Evolutionary conservation across 2,329 filamentous ascomycete genomes (phyloP).

Genomic region (Fusarium sp.): DNA sequence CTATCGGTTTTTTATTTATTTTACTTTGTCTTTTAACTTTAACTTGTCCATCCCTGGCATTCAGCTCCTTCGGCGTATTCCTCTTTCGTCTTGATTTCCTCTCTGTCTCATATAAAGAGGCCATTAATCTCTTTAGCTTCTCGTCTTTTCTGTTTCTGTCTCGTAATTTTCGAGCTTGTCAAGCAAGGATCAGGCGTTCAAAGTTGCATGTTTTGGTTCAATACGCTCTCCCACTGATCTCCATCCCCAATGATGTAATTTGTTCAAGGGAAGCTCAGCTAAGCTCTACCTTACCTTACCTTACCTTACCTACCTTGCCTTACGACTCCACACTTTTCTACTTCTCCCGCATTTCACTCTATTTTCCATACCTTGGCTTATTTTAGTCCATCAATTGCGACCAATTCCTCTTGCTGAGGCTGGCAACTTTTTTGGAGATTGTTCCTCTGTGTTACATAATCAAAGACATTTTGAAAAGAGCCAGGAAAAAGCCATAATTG

Average conservation of each 20-base stretch:
- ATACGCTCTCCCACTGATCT: neutral
- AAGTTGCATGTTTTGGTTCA: neutral
- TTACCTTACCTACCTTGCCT: constrained; percentile 7
- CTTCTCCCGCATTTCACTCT: constrained; percentile 25
- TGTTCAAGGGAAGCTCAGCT: constrained; percentile 25
- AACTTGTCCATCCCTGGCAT: neutral
- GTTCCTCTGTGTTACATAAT: constrained; percentile 12
- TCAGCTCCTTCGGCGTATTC: constrained; percentile 10
- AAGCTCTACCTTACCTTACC: constrained; percentile 14
- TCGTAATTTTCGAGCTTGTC: neutral
- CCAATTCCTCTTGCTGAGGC: constrained; percentile 2
- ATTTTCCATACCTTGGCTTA: constrained; percentile 5
- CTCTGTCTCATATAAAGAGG: neutral
- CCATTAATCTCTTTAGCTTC: neutral
- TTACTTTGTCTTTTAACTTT: neutral
- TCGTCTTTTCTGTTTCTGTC: neutral
- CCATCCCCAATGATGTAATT: constrained; percentile 39
- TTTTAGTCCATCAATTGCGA: neutral
- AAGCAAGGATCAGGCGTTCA: neutral
- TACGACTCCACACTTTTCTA: constrained; percentile 30
- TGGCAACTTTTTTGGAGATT: neutral
- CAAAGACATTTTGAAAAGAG: constrained; percentile 21
- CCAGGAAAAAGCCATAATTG: constrained; percentile 5
- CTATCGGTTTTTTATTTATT: neutral
- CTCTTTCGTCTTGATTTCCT: neutral